Conservation (phyloP, 2,329 filamentous ascomycete species). For the Sclerotinia trifoliorum region DNA sequence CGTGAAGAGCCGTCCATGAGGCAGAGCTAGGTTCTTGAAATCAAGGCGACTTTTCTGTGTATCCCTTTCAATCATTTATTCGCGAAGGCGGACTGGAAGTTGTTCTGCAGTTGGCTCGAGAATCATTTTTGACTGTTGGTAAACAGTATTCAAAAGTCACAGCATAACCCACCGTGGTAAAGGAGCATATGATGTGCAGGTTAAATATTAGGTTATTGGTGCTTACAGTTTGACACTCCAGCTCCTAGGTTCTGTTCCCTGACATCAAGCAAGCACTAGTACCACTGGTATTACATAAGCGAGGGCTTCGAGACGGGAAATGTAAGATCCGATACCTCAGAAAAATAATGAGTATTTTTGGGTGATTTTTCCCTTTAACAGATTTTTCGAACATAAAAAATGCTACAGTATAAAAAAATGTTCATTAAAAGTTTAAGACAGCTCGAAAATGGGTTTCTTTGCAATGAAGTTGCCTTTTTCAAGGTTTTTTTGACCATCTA, state of each 20-base stretch:
- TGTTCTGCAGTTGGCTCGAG: constrained; percentile 12
- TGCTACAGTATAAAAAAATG: neutral
- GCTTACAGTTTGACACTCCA: constrained; percentile 9
- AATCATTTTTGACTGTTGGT: constrained; percentile 10
- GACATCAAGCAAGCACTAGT: constrained; percentile 5
- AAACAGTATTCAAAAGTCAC: constrained; percentile 3
- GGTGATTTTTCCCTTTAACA: neutral
- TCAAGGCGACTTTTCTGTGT: constrained; percentile 18
- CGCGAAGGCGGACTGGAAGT: neutral
- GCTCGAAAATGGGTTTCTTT: neutral
- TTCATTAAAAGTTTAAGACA: neutral
- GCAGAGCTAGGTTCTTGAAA: constrained; percentile 37
- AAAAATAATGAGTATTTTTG: neutral
- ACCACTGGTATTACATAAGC: constrained; percentile 4
- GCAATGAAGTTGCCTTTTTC: neutral
- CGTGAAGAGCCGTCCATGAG: constrained; percentile 40
- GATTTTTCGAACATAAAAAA: neutral
- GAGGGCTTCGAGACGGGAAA: constrained; percentile 10
- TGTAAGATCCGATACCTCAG: constrained; percentile 11
- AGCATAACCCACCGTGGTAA: neutral
- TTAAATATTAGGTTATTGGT: constrained; percentile 16
- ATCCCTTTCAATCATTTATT: constrained; percentile 22
- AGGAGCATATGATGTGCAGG: constrained; percentile 7
- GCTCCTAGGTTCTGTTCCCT: constrained; percentile 11
- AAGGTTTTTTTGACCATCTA: neutral